phyloP scores from a whole-genome alignment of 164 flowering plant species.

The Berberis vulgaris region DNA sequence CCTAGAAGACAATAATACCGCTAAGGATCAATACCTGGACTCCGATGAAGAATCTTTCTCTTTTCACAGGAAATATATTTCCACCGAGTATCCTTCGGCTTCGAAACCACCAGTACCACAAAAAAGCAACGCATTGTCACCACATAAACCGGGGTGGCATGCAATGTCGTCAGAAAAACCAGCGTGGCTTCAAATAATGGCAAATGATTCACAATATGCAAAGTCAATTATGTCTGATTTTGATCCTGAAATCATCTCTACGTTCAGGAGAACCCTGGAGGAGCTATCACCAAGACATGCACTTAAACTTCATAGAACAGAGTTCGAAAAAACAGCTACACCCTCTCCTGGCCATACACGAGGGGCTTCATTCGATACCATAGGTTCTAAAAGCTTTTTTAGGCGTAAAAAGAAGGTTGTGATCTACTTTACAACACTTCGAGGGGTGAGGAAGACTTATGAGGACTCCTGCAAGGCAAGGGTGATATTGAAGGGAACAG shows the following conservation, averaged over 20 bases:
- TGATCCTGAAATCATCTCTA: slow-evolving; percentile 51
- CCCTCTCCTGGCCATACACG: not conserved
- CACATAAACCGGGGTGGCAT: too few relatives aligned
- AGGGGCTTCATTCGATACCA: too few relatives aligned
- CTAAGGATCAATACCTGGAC: slow-evolving; percentile 9
- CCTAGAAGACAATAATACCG: slow-evolving; percentile 55
- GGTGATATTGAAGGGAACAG: slow-evolving; percentile 49
- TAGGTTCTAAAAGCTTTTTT: slow-evolving; percentile 11
- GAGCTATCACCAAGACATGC: slow-evolving; percentile 37
- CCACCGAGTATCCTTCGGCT: not conserved
- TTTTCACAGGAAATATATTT: slow-evolving; percentile 26
- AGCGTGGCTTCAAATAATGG: slow-evolving; percentile 27
- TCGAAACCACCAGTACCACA: slow-evolving; percentile 11
- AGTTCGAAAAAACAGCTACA: not conserved
- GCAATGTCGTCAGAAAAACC: slow-evolving; percentile 8
- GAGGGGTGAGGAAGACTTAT: slow-evolving; percentile 89
- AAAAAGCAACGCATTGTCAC: slow-evolving; percentile 11
- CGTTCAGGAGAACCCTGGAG: slow-evolving; percentile 45
- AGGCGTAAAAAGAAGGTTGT: slow-evolving; percentile 45
- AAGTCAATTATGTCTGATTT: slow-evolving; percentile 27
- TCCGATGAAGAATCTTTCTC: slow-evolving; percentile 42
- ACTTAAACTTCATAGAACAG: slow-evolving; percentile 17
- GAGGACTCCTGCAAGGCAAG: slow-evolving; percentile 76
- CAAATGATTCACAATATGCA: slow-evolving; percentile 10
- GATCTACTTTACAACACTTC: slow-evolving; percentile 71